A percentile compares a stretch with the other conserved stretches of the same genome.
Evolutionary conservation across 805 yeast genomes (phyloP).

Genomic region (Saturnispora sanitii): DNA sequence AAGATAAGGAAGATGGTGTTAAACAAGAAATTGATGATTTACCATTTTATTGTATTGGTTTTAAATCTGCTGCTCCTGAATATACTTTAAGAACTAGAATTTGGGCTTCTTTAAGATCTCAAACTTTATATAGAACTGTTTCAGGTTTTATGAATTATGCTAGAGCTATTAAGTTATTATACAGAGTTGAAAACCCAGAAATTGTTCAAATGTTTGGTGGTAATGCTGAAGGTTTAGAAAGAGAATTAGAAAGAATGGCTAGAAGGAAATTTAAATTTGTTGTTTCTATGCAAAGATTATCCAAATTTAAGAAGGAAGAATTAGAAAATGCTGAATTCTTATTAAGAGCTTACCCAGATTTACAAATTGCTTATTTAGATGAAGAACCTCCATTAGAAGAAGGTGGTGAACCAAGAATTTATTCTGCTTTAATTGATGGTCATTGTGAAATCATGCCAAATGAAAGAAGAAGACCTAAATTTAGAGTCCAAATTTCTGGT

Average conservation of each 20-base stretch:
- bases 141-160: conserved; percentile 98
- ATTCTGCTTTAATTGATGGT: conserved; percentile 73
- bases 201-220: conserved; percentile 98
- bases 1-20: conserved; percentile 54
- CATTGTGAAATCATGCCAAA: conserved; percentile 62
- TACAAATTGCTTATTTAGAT: conserved; percentile 87
- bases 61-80: conserved; percentile 95
- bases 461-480: conserved; percentile 69
- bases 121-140: conserved; percentile 92
- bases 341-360: conserved; percentile 74
- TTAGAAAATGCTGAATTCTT: conserved; percentile 72
- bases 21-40: conserved; percentile 82
- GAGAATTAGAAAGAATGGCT: conserved; percentile 88
- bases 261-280: conserved; percentile 72
- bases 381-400: conserved; percentile 75
- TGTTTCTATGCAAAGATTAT: conserved; percentile 80
- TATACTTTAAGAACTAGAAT: conserved; percentile 92
- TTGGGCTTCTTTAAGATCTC: conserved; percentile 97
- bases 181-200: conserved; percentile 92
- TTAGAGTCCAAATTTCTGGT: conserved; percentile 71
- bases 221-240: conserved; percentile 91
- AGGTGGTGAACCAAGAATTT: conserved; percentile 63
- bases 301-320: conserved; percentile 63
- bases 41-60: conserved; percentile 94
- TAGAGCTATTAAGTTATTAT: conserved; percentile 85